phyloP scores from a whole-genome alignment of 2,329 filamentous ascomycete genomes.

The Exophiala sp. region DNA sequence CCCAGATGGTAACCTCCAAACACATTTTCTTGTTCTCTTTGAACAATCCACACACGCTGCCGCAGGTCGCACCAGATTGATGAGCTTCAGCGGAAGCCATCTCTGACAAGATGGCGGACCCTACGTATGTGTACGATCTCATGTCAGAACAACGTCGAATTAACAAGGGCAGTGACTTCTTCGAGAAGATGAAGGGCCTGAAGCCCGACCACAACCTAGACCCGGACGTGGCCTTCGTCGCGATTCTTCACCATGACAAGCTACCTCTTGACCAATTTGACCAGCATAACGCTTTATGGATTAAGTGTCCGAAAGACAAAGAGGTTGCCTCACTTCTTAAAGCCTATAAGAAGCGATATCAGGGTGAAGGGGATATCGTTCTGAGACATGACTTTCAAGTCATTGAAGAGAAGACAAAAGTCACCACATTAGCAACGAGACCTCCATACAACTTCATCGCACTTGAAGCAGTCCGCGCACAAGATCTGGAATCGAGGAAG shows the following conservation, averaged over 20 bases:
- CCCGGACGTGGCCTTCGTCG: conserved; percentile 12
- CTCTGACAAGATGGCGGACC: no score
- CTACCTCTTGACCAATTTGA: background rate
- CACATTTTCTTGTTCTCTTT: no score
- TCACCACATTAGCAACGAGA: conserved; percentile 21
- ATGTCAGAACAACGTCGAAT: background rate
- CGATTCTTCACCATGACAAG: conserved; percentile 13
- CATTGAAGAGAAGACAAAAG: conserved; percentile 2
- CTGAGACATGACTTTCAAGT: conserved; percentile 11
- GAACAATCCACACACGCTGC: no score
- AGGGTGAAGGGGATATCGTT: conserved; percentile 3
- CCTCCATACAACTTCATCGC: conserved; percentile 28
- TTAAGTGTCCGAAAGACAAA: conserved; percentile 13
- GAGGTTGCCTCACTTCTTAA: conserved; percentile 5
- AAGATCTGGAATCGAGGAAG: conserved; percentile 6
- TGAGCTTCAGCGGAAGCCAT: no score
- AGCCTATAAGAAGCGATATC: conserved; percentile 11
- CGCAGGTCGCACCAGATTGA: no score
- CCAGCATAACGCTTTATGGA: conserved; percentile 10
- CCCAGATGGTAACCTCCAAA: no score
- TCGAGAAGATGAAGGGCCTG: conserved; percentile 4
- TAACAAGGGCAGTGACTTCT: conserved; percentile 6
- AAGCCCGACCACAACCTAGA: conserved; percentile 7
- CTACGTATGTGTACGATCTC: no score
- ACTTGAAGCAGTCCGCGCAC: conserved; percentile 26